phyloP scores from a whole-genome alignment of 495 filamentous ascomycete species.

The Podospora anserina region DNA sequence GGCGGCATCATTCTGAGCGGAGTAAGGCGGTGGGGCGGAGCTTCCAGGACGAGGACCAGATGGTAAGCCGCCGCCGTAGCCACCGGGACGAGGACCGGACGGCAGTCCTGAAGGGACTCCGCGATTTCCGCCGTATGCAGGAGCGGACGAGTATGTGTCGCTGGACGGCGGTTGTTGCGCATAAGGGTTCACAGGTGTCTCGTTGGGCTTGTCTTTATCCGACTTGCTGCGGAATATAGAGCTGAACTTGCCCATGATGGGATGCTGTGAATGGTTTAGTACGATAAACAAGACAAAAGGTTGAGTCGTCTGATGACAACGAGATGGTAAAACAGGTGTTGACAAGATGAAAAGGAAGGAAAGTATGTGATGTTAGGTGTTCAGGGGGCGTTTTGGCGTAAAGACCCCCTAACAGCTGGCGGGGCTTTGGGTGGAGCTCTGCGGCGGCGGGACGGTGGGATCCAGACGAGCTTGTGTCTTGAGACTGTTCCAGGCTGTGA shows the following conservation, averaged over 20 bases:
- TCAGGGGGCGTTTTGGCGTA: slow-evolving; percentile 9
- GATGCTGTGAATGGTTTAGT: slow-evolving; percentile 6
- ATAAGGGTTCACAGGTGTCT: slow-evolving; percentile 63
- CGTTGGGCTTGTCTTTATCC: slow-evolving; percentile 56
- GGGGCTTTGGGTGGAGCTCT: slow-evolving; percentile 22
- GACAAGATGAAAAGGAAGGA: slow-evolving; percentile 7
- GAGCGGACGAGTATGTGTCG: slow-evolving; percentile 49
- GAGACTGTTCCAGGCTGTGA: slow-evolving; percentile 26
- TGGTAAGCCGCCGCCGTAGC: slow-evolving; percentile 10
- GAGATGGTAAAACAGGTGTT: neutral
- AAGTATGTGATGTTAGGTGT: slow-evolving; percentile 9
- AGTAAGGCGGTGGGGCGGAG: neutral
- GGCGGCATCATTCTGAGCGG: neutral
- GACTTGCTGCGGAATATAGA: slow-evolving; percentile 50
- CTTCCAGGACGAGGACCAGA: slow-evolving; percentile 4
- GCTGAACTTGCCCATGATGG: slow-evolving; percentile 63
- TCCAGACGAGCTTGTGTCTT: slow-evolving; percentile 22
- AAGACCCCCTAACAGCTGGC: slow-evolving; percentile 3
- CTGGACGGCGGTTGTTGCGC: slow-evolving; percentile 54
- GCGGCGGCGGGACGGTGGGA: neutral
- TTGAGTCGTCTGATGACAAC: neutral
- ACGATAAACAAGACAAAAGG: neutral
- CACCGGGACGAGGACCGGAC: slow-evolving; percentile 27
- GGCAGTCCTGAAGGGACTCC: slow-evolving; percentile 10
- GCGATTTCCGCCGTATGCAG: neutral